These are phyloP conservation scores for Gossypium herbaceum DNA, from an alignment of 345 rosid species.

Conservation along the genomic window DNA sequence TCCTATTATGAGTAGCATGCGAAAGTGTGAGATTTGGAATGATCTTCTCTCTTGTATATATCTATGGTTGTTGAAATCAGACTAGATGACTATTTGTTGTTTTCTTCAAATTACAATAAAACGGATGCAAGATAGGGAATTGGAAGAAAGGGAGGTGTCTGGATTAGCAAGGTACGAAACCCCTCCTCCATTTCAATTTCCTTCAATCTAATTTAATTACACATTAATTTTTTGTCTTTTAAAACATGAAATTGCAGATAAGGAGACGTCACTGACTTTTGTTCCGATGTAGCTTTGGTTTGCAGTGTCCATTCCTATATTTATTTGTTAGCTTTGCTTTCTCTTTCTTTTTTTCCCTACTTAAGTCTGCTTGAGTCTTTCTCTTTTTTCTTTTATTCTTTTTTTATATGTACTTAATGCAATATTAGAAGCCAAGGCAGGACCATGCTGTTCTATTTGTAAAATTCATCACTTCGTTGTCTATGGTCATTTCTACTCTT, in stretches of 20 bases:
- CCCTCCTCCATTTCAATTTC: not conserved
- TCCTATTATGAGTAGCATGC: too few relatives aligned
- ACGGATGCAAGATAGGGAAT: slow-evolving; percentile 61
- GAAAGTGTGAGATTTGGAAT: too few relatives aligned
- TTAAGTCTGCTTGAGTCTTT: not conserved
- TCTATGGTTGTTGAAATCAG: too few relatives aligned
- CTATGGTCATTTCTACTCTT: not conserved
- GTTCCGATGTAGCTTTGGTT: slow-evolving; percentile 7
- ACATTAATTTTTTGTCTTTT: not conserved
- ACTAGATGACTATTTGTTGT: too few relatives aligned
- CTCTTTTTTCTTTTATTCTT: not conserved
- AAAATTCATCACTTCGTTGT: not conserved
- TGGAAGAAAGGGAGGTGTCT: slow-evolving; percentile 77
- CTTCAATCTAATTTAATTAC: not conserved
- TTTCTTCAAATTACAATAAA: slow-evolving; percentile 2
- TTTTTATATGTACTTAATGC: not conserved
- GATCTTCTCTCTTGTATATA: too few relatives aligned
- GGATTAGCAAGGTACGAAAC: slow-evolving; percentile 70
- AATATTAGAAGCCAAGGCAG: not conserved
- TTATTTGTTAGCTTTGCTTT: not conserved
- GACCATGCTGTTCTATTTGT: not conserved
- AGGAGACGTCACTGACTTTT: slow-evolving; percentile 28
- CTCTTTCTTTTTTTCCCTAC: not conserved
- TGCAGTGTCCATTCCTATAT: not conserved
- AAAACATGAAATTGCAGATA: slow-evolving; percentile 34